Conservation (phyloP, 129 eudicot genomes). For the Logfia minima region DNA sequence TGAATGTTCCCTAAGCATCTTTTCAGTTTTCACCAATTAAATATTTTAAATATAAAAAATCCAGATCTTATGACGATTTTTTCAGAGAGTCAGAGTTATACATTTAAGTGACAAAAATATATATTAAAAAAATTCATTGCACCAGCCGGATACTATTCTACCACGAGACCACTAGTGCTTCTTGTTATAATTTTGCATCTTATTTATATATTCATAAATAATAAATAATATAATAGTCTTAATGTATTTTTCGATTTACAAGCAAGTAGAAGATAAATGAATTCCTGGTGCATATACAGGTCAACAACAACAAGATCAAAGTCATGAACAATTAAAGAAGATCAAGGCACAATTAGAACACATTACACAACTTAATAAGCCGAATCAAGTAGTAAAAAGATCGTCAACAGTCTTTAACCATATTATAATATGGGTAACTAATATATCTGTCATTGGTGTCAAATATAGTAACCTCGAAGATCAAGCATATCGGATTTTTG, state of each 20-base stretch:
- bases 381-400: too few relatives aligned
- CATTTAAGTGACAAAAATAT: not conserved
- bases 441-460: not conserved
- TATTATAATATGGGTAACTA: not conserved
- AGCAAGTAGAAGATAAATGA: not conserved
- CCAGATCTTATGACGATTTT: not conserved
- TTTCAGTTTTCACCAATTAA: too few relatives aligned
- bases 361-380: too few relatives aligned
- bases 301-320: too few relatives aligned
- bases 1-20: not conserved
- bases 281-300: too few relatives aligned
- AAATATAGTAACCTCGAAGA: not conserved
- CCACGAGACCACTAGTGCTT: constrained; percentile 16
- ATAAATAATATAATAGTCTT: not conserved
- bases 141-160: constrained; percentile 17
- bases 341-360: too few relatives aligned
- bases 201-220: not conserved
- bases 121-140: not conserved
- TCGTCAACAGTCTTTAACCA: too few relatives aligned
- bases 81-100: not conserved
- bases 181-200: not conserved
- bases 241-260: not conserved
- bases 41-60: too few relatives aligned
- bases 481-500: not conserved
- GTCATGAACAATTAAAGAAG: too few relatives aligned